Percentiles rank a stretch among this genome's conserved stretches.
phyloP scores from a whole-genome alignment of 2,329 filamentous ascomycete genomes.

The Aspergillus fijiensis region DNA sequence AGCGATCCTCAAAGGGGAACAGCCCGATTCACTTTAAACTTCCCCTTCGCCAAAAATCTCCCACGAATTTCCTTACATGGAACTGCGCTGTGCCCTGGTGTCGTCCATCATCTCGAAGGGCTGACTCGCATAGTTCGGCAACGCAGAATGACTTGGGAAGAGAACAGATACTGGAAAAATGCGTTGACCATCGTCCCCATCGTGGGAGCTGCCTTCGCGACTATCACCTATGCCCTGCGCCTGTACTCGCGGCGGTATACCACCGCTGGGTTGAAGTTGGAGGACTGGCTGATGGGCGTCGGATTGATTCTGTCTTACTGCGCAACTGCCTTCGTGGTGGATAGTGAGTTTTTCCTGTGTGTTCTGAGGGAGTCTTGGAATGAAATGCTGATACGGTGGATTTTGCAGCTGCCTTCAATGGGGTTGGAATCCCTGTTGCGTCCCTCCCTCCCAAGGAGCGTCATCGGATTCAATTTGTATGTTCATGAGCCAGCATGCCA shows the following conservation, averaged over 20 bases:
- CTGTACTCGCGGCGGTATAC: slow-evolving; percentile 9
- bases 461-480: slow-evolving; percentile 13
- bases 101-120: background rate
- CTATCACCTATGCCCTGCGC: slow-evolving; percentile 9
- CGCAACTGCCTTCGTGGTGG: slow-evolving; percentile 11
- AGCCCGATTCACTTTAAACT: background rate
- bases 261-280: slow-evolving; percentile 2
- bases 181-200: slow-evolving; percentile 14
- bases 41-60: background rate
- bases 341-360: slow-evolving; percentile 3
- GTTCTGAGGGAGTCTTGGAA: background rate
- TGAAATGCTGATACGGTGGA: background rate
- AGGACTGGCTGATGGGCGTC: slow-evolving; percentile 15
- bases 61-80: background rate
- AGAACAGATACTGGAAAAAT: slow-evolving; percentile 17
- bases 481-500: background rate
- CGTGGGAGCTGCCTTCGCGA: slow-evolving; percentile 10
- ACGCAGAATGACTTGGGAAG: slow-evolving; percentile 6
- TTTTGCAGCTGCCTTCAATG: slow-evolving; percentile 13
- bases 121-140: slow-evolving; percentile 1
- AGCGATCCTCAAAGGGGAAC: background rate
- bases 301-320: slow-evolving; percentile 15
- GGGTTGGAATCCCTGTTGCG: slow-evolving; percentile 6
- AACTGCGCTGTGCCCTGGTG: background rate
- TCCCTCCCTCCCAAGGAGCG: slow-evolving; percentile 9